A percentile compares a stretch with the other conserved stretches of the same genome.
Conservation (phyloP, 2,329 filamentous ascomycete genomes). For the Teratosphaeria pseudoeucalypti region DNA sequence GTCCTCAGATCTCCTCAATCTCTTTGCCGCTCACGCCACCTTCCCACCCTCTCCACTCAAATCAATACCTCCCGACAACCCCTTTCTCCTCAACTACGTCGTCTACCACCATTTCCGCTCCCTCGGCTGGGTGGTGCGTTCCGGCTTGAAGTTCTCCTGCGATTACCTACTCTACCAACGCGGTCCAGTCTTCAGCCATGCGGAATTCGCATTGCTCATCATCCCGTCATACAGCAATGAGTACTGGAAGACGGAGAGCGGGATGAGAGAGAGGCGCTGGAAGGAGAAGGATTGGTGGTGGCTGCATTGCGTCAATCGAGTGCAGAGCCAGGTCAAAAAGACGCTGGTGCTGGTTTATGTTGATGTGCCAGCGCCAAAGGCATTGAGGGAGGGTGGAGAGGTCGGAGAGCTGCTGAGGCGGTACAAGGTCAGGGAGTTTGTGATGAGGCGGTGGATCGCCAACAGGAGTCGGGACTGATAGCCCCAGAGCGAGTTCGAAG, state of each 20-base stretch:
- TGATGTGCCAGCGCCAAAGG: constrained; percentile 64
- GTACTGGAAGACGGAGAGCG: constrained; percentile 51
- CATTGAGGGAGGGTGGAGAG: constrained; percentile 23
- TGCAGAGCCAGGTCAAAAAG: constrained; percentile 83
- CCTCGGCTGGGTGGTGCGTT: constrained; percentile 85
- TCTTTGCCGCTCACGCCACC: constrained; percentile 38
- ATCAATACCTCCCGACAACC: constrained; percentile 53
- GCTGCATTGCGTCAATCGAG: constrained; percentile 81
- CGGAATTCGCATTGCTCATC: constrained; percentile 81
- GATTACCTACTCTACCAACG: constrained; percentile 92
- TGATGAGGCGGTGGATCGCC: constrained; percentile 71
- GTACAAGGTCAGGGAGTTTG: constrained; percentile 72
- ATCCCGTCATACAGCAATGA: constrained; percentile 68
- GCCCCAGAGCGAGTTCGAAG: too few relatives aligned
- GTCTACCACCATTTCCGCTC: constrained; percentile 96
- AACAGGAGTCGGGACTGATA: constrained; percentile 59
- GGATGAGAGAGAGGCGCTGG: constrained; percentile 29
- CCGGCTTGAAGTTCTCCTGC: constrained; percentile 87
- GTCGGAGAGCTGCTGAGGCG: constrained; percentile 47
- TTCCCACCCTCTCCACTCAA: constrained; percentile 28
- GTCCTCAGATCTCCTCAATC: constrained; percentile 37
- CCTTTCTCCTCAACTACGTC: constrained; percentile 75
- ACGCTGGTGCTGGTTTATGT: constrained; percentile 84
- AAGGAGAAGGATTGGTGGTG: constrained; percentile 56
- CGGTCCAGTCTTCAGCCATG: constrained; percentile 88